phyloP scores from a whole-genome alignment of 2,329 filamentous ascomycete species.

The Neobulgaria alba region DNA sequence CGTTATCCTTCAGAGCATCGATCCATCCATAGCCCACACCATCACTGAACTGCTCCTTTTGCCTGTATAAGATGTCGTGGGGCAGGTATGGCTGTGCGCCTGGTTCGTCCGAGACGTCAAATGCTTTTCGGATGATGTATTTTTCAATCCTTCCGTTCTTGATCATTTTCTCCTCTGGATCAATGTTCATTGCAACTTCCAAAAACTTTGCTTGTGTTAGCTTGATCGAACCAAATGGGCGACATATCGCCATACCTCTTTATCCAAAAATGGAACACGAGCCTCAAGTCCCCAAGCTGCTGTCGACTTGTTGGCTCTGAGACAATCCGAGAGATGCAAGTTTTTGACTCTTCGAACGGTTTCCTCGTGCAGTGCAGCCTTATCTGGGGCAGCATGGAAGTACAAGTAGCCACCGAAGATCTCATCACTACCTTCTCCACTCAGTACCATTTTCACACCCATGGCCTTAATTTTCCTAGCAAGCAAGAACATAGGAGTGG shows the following conservation, averaged over 20 bases:
- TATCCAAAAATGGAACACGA: conserved; percentile 95
- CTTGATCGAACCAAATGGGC: not conserved
- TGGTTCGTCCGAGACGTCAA: conserved; percentile 85
- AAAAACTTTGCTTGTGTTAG: conserved; percentile 56
- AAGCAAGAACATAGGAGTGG: conserved; percentile 96
- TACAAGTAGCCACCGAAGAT: conserved; percentile 98
- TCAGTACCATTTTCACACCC: conserved; percentile 99
- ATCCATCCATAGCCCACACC: conserved; percentile 99
- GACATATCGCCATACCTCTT: conserved; percentile 48
- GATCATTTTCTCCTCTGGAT: conserved; percentile 94
- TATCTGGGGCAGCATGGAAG: conserved; percentile 91
- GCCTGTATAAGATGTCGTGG: conserved; percentile 90
- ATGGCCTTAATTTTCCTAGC: conserved; percentile 99
- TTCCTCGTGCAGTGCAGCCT: conserved; percentile 90
- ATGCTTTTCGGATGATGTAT: conserved; percentile 95
- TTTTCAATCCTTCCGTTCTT: conserved; percentile 70
- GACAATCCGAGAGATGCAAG: conserved; percentile 90
- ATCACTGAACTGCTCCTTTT: conserved; percentile 99
- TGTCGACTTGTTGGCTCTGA: conserved; percentile 98
- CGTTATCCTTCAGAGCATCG: conserved; percentile 90
- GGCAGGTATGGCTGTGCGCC: conserved; percentile 80
- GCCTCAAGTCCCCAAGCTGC: conserved; percentile 97
- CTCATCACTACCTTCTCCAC: conserved; percentile 93
- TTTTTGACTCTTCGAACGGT: conserved; percentile 93
- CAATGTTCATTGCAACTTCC: conserved; percentile 85